These are phyloP conservation scores for Myriosclerotinia curreyana DNA, from an alignment of 2,329 filamentous ascomycete genomes.

Conservation along the genomic window DNA sequence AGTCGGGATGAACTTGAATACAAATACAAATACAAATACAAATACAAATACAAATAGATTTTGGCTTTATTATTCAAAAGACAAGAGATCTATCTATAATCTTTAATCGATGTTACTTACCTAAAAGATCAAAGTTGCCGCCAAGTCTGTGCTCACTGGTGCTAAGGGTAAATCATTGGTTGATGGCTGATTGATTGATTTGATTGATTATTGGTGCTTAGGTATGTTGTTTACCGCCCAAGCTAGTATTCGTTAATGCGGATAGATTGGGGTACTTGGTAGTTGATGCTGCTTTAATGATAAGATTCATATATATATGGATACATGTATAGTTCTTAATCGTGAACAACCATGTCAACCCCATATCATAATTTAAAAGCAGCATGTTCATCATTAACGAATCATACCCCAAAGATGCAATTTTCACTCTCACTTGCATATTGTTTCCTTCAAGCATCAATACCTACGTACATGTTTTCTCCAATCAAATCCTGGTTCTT, in stretches of 20 bases:
- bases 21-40: too few species aligned
- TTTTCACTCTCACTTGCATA: constrained; percentile 11
- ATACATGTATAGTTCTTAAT: too few species aligned
- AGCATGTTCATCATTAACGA: constrained; percentile 7
- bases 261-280: constrained; percentile 1
- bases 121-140: constrained; percentile 8
- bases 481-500: constrained; percentile 11
- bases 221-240: constrained; percentile 8
- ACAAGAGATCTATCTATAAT: too few species aligned
- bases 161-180: constrained; percentile 5
- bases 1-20: too few species aligned
- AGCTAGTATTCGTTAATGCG: constrained; percentile 19
- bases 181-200: too few species aligned
- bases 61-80: too few species aligned
- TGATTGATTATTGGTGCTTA: constrained; percentile 1
- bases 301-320: too few species aligned
- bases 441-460: constrained; percentile 9
- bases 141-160: constrained; percentile 10
- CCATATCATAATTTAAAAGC: background rate
- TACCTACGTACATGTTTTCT: background rate
- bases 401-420: constrained; percentile 12
- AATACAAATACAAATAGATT: too few species aligned
- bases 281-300: constrained; percentile 6
- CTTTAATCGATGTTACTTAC: too few species aligned
- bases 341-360: too few species aligned